These are phyloP conservation scores for Clitopilus hobsonii DNA, from an alignment of 768 basidiomycete species.

Conservation along the genomic window DNA sequence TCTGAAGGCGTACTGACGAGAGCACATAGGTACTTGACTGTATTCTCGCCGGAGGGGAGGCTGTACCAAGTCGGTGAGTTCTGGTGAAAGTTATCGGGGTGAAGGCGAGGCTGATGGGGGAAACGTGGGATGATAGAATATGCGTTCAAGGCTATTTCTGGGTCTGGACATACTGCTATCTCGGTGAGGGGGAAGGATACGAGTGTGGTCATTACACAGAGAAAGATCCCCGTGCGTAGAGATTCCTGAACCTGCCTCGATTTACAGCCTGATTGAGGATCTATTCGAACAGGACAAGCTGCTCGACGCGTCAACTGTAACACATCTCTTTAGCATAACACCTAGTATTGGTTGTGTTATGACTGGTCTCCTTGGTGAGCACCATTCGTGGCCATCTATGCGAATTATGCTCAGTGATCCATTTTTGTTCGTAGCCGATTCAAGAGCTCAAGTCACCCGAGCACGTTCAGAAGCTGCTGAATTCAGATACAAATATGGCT, in stretches of 20 bases:
- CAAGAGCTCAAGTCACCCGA: slow-evolving; percentile 80
- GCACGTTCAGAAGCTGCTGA: slow-evolving; percentile 87
- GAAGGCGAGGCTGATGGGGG: slow-evolving; percentile 4
- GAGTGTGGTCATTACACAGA: slow-evolving; percentile 93
- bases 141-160: slow-evolving; percentile 99
- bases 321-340: slow-evolving; percentile 94
- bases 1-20: not conserved
- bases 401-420: not conserved
- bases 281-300: slow-evolving; percentile 78
- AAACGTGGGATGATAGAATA: slow-evolving; percentile 72
- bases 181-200: slow-evolving; percentile 94
- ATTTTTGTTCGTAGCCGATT: slow-evolving; percentile 68
- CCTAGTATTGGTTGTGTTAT: slow-evolving; percentile 96
- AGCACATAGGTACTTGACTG: slow-evolving; percentile 81
- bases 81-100: slow-evolving; percentile 3
- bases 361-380: slow-evolving; percentile 91
- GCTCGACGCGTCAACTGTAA: slow-evolving; percentile 88
- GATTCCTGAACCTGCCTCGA: slow-evolving; percentile 12
- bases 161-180: slow-evolving; percentile 91
- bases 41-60: slow-evolving; percentile 96
- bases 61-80: slow-evolving; percentile 95
- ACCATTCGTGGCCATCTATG: not conserved
- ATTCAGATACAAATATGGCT: slow-evolving; percentile 95
- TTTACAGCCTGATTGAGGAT: slow-evolving; percentile 2
- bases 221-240: slow-evolving; percentile 88